Evolutionary conservation across 495 filamentous ascomycete genomes (phyloP).

Genomic region (Talaromyces liani): DNA sequence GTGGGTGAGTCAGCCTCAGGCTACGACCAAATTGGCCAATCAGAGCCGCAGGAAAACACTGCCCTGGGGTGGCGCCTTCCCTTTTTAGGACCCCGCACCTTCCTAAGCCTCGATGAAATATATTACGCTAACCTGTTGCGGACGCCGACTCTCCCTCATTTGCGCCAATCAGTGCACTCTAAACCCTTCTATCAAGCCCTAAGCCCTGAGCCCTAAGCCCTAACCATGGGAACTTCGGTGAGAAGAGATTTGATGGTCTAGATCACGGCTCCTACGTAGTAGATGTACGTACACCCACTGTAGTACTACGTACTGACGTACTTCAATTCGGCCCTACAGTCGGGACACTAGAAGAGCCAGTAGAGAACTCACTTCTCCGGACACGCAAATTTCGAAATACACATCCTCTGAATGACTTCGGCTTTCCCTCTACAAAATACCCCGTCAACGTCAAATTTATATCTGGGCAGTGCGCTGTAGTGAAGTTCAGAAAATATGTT

Average conservation of each 20-base stretch:
- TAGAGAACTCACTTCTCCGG: too few relatives aligned
- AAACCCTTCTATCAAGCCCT: background rate
- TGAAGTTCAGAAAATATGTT: background rate
- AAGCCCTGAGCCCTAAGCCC: background rate
- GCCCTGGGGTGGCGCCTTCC: constrained; percentile 18
- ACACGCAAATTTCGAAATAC: too few relatives aligned
- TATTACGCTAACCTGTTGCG: constrained; percentile 22
- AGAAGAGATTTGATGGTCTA: background rate
- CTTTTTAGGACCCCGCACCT: constrained; percentile 13
- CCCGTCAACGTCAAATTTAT: too few relatives aligned
- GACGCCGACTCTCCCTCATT: constrained; percentile 23
- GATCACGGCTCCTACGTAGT: background rate
- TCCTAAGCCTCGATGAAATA: constrained; percentile 1
- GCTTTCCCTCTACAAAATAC: too few relatives aligned
- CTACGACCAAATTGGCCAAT: constrained; percentile 9
- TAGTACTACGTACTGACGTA: background rate
- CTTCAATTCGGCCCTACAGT: background rate
- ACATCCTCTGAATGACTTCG: too few relatives aligned
- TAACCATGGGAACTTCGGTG: too few relatives aligned
- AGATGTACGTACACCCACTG: too few relatives aligned
- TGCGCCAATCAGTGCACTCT: background rate
- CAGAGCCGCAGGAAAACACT: constrained; percentile 16
- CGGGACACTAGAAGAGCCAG: too few relatives aligned
- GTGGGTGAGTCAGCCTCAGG: background rate
- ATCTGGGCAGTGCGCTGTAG: too few relatives aligned